A percentile compares a stretch with the other conserved stretches of the same genome.
These are phyloP conservation scores for Yamadazyma buinensis DNA, from an alignment of 1,139 yeast genomes.

Conservation along the genomic window DNA sequence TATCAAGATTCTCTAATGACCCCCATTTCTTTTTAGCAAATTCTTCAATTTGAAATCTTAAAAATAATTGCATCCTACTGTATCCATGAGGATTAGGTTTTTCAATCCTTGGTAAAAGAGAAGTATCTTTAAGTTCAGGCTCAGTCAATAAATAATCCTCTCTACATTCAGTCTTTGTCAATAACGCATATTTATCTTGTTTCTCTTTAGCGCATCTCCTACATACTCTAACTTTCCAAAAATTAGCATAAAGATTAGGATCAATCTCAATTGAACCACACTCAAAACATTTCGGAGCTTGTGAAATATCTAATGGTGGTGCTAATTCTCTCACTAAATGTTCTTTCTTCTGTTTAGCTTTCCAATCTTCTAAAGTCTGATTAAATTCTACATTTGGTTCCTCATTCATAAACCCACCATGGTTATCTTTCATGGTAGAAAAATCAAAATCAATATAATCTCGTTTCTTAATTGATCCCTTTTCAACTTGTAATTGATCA, in stretches of 20 bases:
- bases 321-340: conserved; percentile 50
- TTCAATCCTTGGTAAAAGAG: conserved; percentile 70
- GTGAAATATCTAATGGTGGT: conserved; percentile 66
- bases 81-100: conserved; percentile 95
- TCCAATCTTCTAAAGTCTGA: conserved; percentile 73
- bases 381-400: conserved; percentile 21
- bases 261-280: conserved; percentile 81
- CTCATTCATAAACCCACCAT: conserved; percentile 66
- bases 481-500: conserved; percentile 16
- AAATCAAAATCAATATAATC: conserved; percentile 93
- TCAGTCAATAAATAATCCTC: conserved; percentile 92
- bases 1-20: conserved; percentile 78
- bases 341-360: conserved; percentile 50
- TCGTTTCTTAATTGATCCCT: conserved; percentile 48
- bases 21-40: conserved; percentile 96
- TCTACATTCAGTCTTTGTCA: conserved; percentile 93
- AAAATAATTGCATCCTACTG: conserved; percentile 87
- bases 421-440: conserved; percentile 80
- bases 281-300: conserved; percentile 78
- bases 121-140: conserved; percentile 76
- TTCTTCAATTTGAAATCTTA: conserved; percentile 87
- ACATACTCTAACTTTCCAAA: conserved; percentile 70
- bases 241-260: conserved; percentile 62
- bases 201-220: conserved; percentile 63
- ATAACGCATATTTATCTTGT: conserved; percentile 85